These are phyloP conservation scores for Huntiella abstrusa DNA, from an alignment of 2,329 filamentous ascomycete genomes.

Conservation along the genomic window DNA sequence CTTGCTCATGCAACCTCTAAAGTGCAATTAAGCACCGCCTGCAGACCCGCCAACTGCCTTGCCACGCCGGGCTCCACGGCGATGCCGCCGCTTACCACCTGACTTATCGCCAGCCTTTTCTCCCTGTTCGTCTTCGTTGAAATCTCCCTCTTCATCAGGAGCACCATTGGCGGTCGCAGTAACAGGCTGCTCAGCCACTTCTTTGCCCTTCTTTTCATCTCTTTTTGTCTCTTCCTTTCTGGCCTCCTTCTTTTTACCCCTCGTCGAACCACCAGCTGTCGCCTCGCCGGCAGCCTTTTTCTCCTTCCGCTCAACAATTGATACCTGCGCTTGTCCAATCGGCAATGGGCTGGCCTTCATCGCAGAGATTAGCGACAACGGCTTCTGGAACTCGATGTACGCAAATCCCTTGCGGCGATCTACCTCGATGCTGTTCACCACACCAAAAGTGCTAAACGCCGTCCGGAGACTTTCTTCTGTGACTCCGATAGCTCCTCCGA, in stretches of 20 bases:
- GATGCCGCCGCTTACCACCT: slow-evolving; percentile 11
- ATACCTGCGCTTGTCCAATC: slow-evolving; percentile 70
- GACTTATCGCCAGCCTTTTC: slow-evolving; percentile 1
- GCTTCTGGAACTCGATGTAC: slow-evolving; percentile 71
- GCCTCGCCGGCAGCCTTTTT: slow-evolving; percentile 21
- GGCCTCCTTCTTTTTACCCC: slow-evolving; percentile 7
- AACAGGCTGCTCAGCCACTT: slow-evolving; percentile 13
- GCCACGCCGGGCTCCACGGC: slow-evolving; percentile 11
- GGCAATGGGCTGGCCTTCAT: slow-evolving; percentile 64
- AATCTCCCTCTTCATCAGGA: background rate
- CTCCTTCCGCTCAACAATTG: slow-evolving; percentile 68
- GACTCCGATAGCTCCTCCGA: slow-evolving; percentile 78
- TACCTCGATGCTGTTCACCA: slow-evolving; percentile 66
- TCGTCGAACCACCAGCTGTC: background rate
- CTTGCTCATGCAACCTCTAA: no score
- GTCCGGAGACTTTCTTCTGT: slow-evolving; percentile 63
- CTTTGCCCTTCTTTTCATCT: slow-evolving; percentile 15
- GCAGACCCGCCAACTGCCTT: background rate
- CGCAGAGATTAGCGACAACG: slow-evolving; percentile 55
- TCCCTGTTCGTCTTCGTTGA: background rate
- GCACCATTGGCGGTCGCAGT: slow-evolving; percentile 12
- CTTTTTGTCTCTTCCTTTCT: slow-evolving; percentile 14
- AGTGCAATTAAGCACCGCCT: no score
- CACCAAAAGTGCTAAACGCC: slow-evolving; percentile 55
- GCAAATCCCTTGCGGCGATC: slow-evolving; percentile 91